Percentiles rank a stretch among this genome's conserved stretches.
phyloP scores from a whole-genome alignment of 2,329 filamentous ascomycete genomes.

The Leptographium procerum region DNA sequence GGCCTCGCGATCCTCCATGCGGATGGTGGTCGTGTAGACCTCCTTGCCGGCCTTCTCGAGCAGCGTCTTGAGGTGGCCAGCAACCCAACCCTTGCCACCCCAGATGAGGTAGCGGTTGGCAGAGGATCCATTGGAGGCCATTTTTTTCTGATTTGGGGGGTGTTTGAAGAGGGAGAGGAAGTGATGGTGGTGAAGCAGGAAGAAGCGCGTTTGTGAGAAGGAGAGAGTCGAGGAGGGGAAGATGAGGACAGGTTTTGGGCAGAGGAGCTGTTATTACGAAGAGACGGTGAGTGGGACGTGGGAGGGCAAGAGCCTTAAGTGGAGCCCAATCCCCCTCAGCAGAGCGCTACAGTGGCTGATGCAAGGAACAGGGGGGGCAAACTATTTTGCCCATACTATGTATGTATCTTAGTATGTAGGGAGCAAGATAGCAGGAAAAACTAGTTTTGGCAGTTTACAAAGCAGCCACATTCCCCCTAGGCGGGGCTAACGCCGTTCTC shows the following conservation, averaged over 20 bases:
- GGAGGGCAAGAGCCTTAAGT: neutral
- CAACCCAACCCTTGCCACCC: slow-evolving; percentile 53
- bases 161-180: neutral
- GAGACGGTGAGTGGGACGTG: neutral
- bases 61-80: slow-evolving; percentile 47
- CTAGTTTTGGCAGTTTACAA: too few relatives aligned
- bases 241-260: neutral
- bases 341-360: neutral
- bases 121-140: slow-evolving; percentile 11
- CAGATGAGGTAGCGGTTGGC: slow-evolving; percentile 47
- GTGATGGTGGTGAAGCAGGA: neutral
- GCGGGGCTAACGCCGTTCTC: neutral
- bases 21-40: slow-evolving; percentile 47
- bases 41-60: slow-evolving; percentile 49
- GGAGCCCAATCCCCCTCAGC: neutral
- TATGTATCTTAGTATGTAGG: too few relatives aligned
- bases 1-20: slow-evolving; percentile 51
- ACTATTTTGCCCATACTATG: too few relatives aligned
- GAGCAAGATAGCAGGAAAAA: too few relatives aligned
- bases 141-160: slow-evolving; percentile 4
- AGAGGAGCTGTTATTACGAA: neutral
- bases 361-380: neutral
- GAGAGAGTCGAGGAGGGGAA: neutral
- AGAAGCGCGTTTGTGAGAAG: neutral
- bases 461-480: neutral